These are phyloP conservation scores for Solanum sejunctum DNA, from an alignment of 257 asterid genomes.

Conservation along the genomic window DNA sequence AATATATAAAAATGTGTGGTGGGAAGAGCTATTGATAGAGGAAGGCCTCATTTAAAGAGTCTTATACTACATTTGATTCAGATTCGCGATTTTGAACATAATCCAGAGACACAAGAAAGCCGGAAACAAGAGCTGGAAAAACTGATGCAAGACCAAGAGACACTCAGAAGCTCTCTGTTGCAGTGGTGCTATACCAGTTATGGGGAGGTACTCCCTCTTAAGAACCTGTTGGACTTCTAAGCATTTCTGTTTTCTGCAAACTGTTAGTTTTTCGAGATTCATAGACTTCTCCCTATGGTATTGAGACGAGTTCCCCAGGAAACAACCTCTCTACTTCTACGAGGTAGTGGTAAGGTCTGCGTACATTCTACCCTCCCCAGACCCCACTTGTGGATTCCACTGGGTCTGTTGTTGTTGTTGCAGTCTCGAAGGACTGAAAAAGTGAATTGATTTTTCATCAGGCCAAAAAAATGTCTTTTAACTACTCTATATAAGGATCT, in stretches of 20 bases:
- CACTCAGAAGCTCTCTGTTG: constrained; percentile 59
- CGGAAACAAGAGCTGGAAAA: constrained; percentile 65
- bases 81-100: constrained; percentile 72
- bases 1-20: background rate
- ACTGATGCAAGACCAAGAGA: constrained; percentile 64
- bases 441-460: background rate
- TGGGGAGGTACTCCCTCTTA: constrained; percentile 52
- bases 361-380: too few species aligned
- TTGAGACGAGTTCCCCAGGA: background rate
- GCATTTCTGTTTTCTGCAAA: background rate
- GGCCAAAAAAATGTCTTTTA: background rate
- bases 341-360: too few species aligned
- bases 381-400: too few species aligned
- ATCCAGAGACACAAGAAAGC: constrained; percentile 57
- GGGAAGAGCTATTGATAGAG: background rate
- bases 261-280: background rate
- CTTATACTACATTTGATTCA: constrained; percentile 21
- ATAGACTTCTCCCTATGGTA: background rate
- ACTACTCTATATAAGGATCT: background rate
- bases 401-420: background rate
- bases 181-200: constrained; percentile 85
- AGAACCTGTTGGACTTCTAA: background rate
- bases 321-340: too few species aligned
- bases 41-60: constrained; percentile 1
- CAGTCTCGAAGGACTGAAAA: background rate